Conservation (phyloP, 192 early-diverging fungal species). For the Entomortierella beljakovae region DNA sequence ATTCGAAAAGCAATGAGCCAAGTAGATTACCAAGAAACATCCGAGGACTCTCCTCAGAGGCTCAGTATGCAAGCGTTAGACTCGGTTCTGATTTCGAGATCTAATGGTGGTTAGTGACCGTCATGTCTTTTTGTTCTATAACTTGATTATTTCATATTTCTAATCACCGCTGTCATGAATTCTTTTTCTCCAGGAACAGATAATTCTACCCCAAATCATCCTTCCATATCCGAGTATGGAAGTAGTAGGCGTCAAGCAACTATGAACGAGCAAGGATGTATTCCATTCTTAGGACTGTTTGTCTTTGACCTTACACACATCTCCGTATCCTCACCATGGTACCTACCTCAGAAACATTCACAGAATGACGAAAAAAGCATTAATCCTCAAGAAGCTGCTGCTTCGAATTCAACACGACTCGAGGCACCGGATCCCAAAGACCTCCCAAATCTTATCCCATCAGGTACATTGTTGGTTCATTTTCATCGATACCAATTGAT, state of each 20-base stretch:
- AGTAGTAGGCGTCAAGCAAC: slow-evolving; percentile 13
- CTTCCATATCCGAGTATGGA: not conserved
- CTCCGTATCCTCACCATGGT: slow-evolving; percentile 32
- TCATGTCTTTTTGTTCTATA: not conserved
- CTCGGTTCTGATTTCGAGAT: not conserved
- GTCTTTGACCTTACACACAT: slow-evolving; percentile 44
- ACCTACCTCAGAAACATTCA: slow-evolving; percentile 14
- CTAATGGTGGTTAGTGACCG: not conserved
- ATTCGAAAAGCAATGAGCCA: slow-evolving; percentile 65
- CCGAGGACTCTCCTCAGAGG: not conserved
- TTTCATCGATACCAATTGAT: slow-evolving; percentile 41
- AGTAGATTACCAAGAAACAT: slow-evolving; percentile 37
- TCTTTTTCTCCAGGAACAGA: not conserved
- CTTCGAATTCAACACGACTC: slow-evolving; percentile 6
- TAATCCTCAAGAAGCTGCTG: not conserved
- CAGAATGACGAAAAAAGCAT: not conserved
- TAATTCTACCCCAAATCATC: not conserved
- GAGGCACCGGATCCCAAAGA: slow-evolving; percentile 36
- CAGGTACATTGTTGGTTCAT: slow-evolving; percentile 22
- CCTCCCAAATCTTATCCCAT: slow-evolving; percentile 15
- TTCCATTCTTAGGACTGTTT: slow-evolving; percentile 46
- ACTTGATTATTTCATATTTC: no score
- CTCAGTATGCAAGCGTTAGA: slow-evolving; percentile 9
- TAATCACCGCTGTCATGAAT: no score
- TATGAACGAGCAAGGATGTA: slow-evolving; percentile 43